Evolutionary conservation across 495 filamentous ascomycete species (phyloP).

Genomic region (Podospora pseudocomata): DNA sequence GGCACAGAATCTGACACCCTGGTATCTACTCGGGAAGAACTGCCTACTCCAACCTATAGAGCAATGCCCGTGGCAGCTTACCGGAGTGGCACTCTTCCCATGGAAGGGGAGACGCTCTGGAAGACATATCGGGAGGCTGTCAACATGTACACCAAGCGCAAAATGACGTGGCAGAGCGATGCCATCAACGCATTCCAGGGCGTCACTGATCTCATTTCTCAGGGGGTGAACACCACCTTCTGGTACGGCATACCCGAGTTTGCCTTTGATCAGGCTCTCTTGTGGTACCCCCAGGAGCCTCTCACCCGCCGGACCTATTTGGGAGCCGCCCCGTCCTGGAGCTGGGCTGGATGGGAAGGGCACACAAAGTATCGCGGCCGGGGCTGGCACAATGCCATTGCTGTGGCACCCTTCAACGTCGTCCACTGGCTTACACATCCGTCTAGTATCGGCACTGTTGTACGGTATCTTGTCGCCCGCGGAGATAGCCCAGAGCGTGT

Average conservation of each 20-base stretch:
- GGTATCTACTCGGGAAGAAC: background rate
- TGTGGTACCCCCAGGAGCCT: conserved; percentile 17
- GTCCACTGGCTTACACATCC: conserved; percentile 10
- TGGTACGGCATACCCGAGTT: conserved; percentile 23
- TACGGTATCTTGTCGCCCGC: background rate
- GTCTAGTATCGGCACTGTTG: background rate
- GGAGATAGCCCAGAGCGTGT: conserved; percentile 5
- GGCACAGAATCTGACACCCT: conserved; percentile 4
- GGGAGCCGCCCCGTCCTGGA: conserved; percentile 12
- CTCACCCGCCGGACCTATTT: conserved; percentile 9
- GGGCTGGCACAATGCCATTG: conserved; percentile 17
- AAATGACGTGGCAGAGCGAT: conserved; percentile 19
- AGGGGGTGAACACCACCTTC: conserved; percentile 15
- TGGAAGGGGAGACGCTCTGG: conserved; percentile 18
- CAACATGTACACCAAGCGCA: conserved; percentile 15
- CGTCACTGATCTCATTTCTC: conserved; percentile 13
- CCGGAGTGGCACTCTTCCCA: conserved; percentile 2
- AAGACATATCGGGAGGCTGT: conserved; percentile 17
- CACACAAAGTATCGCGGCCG: conserved; percentile 20
- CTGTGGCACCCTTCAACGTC: conserved; percentile 7
- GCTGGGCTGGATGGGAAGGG: conserved; percentile 21
- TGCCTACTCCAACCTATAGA: conserved; percentile 13
- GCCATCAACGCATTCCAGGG: conserved; percentile 19
- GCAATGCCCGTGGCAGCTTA: conserved; percentile 1
- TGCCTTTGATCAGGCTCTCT: conserved; percentile 17